Base-by-base conservation (phyloP, 768 basidiomycete species). In the Pisolithus microcarpus region DNA sequence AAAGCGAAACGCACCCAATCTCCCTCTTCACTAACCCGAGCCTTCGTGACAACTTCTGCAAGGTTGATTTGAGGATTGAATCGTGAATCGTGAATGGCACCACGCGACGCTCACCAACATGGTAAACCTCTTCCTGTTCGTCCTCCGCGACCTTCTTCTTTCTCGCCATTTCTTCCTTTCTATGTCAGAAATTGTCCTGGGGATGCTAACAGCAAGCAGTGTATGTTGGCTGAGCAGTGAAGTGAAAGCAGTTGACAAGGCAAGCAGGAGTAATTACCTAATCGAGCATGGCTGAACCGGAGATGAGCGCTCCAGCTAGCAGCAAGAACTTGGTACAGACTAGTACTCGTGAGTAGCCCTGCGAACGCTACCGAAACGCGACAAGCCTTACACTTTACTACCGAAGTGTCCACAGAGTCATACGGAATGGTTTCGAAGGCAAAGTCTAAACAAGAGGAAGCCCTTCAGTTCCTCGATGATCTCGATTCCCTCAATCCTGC, bases 401-500 rank as follows among this genome's bases (percentile, higher is more conserved):
- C 28, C 16, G 8, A 30, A 28, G 23, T 34, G 34, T 13, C 34
- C 23, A 21, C 21, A 43, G 4, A 43, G 43, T 8, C 39, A 24
- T 38, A 26, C 42, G 45, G 43, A 46, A 75, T 74, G 71, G 31
- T 70, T 31, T 61, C 65, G 26, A 78, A 75, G 65, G 69, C 82
- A 43, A 89, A 86, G 69, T 84, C 85, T 26, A 90, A 88, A 64
- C 81, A 87, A 53, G 78, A 87, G 61, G 94, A 98, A 67, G 95
- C 91, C 19, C 82, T 93, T 19, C 86, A 85, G 62, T 85, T 98
- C 70, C 84, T 98, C 42, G 91, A 96, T 62, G 92, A 95, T 64
- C 86, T 98, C 45, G 73, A 81, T 18, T 76, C 78, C 21, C 52
- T 61, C n/a, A 48, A 43, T 5, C 48, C 61, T 23, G 64, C 61